phyloP scores from a whole-genome alignment of 2,329 filamentous ascomycete genomes.

The Teratosphaeriaceae sp. region DNA sequence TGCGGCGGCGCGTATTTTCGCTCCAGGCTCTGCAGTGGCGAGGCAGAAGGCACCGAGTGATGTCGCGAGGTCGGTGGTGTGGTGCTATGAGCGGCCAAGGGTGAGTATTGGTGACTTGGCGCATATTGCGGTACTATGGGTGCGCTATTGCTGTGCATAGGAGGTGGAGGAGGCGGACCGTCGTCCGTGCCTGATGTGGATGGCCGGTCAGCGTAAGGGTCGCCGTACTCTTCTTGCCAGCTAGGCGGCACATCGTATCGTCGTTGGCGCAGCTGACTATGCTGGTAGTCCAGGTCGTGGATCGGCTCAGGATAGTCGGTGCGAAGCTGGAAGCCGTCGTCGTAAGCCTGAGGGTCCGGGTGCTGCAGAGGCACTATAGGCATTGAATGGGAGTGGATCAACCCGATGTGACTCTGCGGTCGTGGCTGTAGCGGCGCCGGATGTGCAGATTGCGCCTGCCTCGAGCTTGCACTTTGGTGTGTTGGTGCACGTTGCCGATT shows the following conservation, averaged over 20 bases:
- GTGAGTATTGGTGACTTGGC: constrained; percentile 8
- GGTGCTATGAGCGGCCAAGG: constrained; percentile 14
- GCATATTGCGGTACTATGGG: constrained; percentile 23
- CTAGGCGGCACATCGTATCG: constrained; percentile 21
- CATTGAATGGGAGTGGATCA: constrained; percentile 41
- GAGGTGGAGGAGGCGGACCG: constrained; percentile 29
- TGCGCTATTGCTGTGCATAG: constrained; percentile 31
- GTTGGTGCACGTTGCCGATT: constrained; percentile 20
- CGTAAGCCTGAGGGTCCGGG: constrained; percentile 37
- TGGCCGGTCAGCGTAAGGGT: constrained; percentile 14
- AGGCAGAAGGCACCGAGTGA: constrained; percentile 21
- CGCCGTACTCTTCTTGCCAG: constrained; percentile 23
- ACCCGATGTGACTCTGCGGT: constrained; percentile 19
- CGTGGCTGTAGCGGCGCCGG: constrained; percentile 12
- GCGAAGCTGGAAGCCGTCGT: constrained; percentile 22
- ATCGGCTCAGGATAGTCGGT: constrained; percentile 28
- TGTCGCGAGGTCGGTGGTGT: constrained; percentile 20
- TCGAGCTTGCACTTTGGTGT: constrained; percentile 23
- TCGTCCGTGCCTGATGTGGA: constrained; percentile 20
- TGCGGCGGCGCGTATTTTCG: constrained; percentile 20
- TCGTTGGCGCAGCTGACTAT: constrained; percentile 21
- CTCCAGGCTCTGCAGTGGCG: constrained; percentile 26
- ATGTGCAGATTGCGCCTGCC: constrained; percentile 9
- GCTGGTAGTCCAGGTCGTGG: constrained; percentile 27
- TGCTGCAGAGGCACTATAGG: constrained; percentile 48